A percentile compares a stretch with the other conserved stretches of the same genome.
Conservation (phyloP, 1,139 yeast genomes). For the Nakaseomyces sp. region DNA sequence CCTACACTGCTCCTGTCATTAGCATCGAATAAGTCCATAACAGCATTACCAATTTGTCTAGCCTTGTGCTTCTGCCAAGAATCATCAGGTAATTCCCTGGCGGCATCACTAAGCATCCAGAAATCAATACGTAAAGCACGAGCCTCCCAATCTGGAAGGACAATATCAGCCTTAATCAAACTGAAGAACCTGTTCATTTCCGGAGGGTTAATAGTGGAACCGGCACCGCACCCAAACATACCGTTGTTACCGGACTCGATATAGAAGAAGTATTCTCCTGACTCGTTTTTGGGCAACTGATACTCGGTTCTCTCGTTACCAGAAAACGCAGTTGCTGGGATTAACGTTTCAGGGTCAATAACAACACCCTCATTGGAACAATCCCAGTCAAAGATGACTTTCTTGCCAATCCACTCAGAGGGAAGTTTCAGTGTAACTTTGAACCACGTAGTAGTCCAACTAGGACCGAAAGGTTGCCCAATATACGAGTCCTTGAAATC, state of each 20-base stretch:
- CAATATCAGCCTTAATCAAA: conserved; percentile 63
- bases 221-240: conserved; percentile 77
- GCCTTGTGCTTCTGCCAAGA: conserved; percentile 83
- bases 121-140: conserved; percentile 70
- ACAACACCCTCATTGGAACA: conserved; percentile 79
- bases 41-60: conserved; percentile 61
- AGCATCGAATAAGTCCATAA: conserved; percentile 74
- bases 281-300: conserved; percentile 46
- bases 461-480: conserved; percentile 83
- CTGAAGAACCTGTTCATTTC: conserved; percentile 61
- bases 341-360: conserved; percentile 50
- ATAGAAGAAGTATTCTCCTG: conserved; percentile 42
- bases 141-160: conserved; percentile 75
- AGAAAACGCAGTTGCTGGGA: conserved; percentile 74
- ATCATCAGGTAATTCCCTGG: conserved; percentile 69
- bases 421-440: conserved; percentile 58
- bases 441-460: conserved; percentile 97
- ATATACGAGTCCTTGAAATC: conserved; percentile 44
- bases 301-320: conserved; percentile 79
- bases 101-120: conserved; percentile 84
- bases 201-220: conserved; percentile 56
- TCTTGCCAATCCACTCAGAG: conserved; percentile 45
- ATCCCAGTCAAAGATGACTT: conserved; percentile 75
- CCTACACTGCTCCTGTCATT: conserved; percentile 40
- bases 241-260: conserved; percentile 91